Evolutionary conservation across 352 stramenopile species (phyloP), one percentile per base, ranked within the genome.

Genomic region (Phytophthora pluvialis): DNA sequence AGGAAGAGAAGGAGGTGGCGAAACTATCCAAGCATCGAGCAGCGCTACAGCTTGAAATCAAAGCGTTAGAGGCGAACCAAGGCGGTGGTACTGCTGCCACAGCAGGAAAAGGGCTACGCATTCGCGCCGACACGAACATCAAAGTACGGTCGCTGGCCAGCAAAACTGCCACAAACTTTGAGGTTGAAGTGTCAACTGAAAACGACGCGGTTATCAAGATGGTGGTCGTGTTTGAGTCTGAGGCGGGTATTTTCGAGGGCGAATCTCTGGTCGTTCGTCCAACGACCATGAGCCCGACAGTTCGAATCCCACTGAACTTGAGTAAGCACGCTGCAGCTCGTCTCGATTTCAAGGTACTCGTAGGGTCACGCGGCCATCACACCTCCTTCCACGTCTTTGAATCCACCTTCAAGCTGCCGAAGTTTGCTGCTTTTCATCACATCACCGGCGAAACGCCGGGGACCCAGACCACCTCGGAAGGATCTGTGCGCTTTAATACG

Each of bases 301-400:
- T 91, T 46, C 73, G 65, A 33, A 78, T 92, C 28, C 76, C 77
- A 11, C 48, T 94, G 21, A 75, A 83, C 38, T 67, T 93, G 18
- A 83, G 48, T 10, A 95, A 96, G 46, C 81, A 91, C 50, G 76
- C 80, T 26, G 72, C 83, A 0, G 81, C 83, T 0, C 84, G 74
- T 49, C 72, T 95, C 33, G 78, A 91, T 35, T 73, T 93, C 44
- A 91, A 86, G 57, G 69, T 90, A 35, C 72, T 91, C 46, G 90
- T 98, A 16, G 87, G 87, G n/a, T 85, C 78, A 36, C 86, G 92
- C 4, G 88, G 85, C 46, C 90, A 90, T 60, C 81, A 86, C 39
- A 70, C 76, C 15, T 82, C 80, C 15, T 94, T 97, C 55, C 89
- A 97, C 61, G 80, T 97, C 15, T 97, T 98, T 60, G 91, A 98